Evolutionary conservation across 2,329 filamentous ascomycete genomes (phyloP), one percentile per base, ranked within the genome.

Genomic region (Alternaria tenuissima): DNA sequence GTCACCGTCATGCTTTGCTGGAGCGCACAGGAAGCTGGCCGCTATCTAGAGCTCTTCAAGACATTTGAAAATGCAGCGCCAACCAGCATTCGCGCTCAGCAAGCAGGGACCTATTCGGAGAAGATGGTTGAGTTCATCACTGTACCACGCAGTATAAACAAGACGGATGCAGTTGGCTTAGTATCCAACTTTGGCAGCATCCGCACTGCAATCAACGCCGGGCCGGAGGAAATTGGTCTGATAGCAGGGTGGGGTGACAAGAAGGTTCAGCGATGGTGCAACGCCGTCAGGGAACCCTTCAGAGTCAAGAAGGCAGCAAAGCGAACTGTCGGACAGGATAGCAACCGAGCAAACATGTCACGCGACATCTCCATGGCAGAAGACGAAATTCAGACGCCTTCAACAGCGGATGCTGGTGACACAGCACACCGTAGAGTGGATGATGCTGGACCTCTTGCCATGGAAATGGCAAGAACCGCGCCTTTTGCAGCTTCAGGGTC

Each of bases 191-290:
- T 98, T 81, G 95, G 95, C 24, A 96, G 92, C 67, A 80, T 99
- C 59, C 88, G 89, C 68, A 91, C 91, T 38, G 94, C 94, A 0
- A 84, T 98, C 60, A 97, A 97, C 77, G 94, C 93, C 2, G 87
- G 91, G 44, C 88, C 92, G 0, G 95, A 98, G 75, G 91, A 96
- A 78, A 86, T 99, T 36, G 88, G 89, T 14, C 82, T 92, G 63
- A 88, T 99, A n/a, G 87, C 89, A 30, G 95, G 95, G 1, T 99
- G 94, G 94, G 95, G 95, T 34, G 92, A 96, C 79, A 93, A 92
- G 81, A 99, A 99, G 79, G 93, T 97, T 22, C 90, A 91, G 78
- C 87, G 88, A 59, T 98, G 94, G 94, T 90, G 86, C 67, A 86
- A 84, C 57, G 90, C 91, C 9, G 91, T 97, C 1, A 87, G 92